Evolutionary conservation across 2,329 filamentous ascomycete genomes (phyloP).

Genomic region (Monosporascus sp.): DNA sequence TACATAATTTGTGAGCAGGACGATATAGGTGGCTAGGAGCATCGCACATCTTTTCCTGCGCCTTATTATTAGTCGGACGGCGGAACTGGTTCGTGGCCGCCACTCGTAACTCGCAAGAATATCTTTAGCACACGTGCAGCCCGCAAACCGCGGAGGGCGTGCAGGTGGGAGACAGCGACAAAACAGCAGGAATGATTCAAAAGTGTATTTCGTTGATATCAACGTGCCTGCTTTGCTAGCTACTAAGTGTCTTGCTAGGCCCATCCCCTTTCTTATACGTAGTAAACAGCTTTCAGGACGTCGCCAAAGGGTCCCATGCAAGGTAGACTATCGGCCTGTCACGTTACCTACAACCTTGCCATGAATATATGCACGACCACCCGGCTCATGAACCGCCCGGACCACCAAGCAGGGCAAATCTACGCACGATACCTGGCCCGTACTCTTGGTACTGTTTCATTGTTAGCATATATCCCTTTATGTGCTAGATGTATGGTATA

Average conservation of each 20-base stretch:
- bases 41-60: too few relatives aligned
- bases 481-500: neutral
- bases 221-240: neutral
- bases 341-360: neutral
- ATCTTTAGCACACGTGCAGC: too few relatives aligned
- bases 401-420: constrained; percentile 89
- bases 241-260: neutral
- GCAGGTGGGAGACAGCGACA: too few relatives aligned
- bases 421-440: constrained; percentile 88
- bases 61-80: too few relatives aligned
- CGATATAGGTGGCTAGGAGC: too few relatives aligned
- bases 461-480: constrained; percentile 1
- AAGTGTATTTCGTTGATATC: neutral
- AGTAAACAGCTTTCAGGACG: neutral
- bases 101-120: too few relatives aligned
- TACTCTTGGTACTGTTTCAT: constrained; percentile 78
- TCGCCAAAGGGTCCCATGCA: neutral
- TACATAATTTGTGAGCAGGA: too few relatives aligned
- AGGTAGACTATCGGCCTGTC: neutral
- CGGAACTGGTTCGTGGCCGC: too few relatives aligned
- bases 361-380: neutral
- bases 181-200: too few relatives aligned
- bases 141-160: too few relatives aligned
- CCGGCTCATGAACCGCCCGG: constrained; percentile 65
- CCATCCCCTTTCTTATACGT: neutral